Percentiles rank a stretch among this genome's conserved stretches.
Conservation (phyloP, 2,329 filamentous ascomycete species). For the Tolypocladium nubicola region DNA sequence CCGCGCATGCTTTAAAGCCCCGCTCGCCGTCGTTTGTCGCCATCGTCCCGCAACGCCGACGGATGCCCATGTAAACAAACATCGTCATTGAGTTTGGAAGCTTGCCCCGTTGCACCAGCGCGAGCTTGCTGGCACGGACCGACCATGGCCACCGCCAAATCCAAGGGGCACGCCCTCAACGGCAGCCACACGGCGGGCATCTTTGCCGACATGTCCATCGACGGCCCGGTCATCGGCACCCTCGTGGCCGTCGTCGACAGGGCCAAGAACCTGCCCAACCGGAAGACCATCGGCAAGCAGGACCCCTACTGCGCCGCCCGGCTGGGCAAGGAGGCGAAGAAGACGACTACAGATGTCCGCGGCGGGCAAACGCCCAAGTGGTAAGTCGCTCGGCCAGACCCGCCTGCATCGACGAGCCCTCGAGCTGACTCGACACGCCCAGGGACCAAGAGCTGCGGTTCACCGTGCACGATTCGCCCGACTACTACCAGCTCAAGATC, state of each 20-base stretch:
- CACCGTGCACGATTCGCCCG: constrained; percentile 87
- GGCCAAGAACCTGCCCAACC: constrained; percentile 93
- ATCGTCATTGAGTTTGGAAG: neutral
- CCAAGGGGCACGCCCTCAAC: constrained; percentile 45
- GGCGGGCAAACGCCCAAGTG: constrained; percentile 94
- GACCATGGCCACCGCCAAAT: constrained; percentile 37
- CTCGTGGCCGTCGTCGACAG: constrained; percentile 86
- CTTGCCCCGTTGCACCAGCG: neutral
- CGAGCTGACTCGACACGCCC: neutral
- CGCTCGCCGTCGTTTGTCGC: neutral
- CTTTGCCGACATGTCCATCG: constrained; percentile 85
- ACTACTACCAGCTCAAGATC: constrained; percentile 92
- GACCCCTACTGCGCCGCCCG: constrained; percentile 93
- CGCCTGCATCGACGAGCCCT: neutral
- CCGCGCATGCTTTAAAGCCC: neutral
- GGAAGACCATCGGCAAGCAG: constrained; percentile 96
- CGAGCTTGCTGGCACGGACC: neutral
- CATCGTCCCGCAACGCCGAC: neutral
- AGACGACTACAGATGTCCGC: constrained; percentile 86
- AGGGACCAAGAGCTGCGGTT: constrained; percentile 98
- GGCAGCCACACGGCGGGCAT: constrained; percentile 80
- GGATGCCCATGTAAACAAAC: neutral
- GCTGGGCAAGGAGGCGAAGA: constrained; percentile 92
- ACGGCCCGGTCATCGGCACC: constrained; percentile 88
- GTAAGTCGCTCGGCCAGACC: constrained; percentile 35